Evolutionary conservation across 106 monocot species (phyloP), one percentile per base, ranked within the genome.

Genomic region (Dactylorhiza incarnata): DNA sequence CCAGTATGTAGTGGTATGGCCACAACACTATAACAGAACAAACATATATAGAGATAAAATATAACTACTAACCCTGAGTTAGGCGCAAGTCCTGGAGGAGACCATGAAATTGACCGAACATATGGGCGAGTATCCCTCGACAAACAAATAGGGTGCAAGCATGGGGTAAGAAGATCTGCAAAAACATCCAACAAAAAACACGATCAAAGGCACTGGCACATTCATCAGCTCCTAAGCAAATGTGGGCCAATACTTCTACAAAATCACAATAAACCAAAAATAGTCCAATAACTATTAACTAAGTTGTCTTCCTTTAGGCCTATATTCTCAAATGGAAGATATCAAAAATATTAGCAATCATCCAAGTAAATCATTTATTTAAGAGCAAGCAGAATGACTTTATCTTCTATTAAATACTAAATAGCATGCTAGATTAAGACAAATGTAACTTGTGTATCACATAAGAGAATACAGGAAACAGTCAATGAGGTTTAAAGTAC

Each of bases 51-150:
- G 13, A 10, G 9, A 5, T 25, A 47, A 17, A 74, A 76, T 48
- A 24, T 6, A 56, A 76, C 20, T 17, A 55, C 51, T 19, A 83
- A 97, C 96, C 97, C 94, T 45, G 84, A 85, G 78, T 89, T 91
- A 56, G 86, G 76, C 13, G 94, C 85, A 86, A 91, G 82, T 17
- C 94, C 94, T 29, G 73, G 72, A 80, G 82, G 86, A 61, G 97
- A 97, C 97, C 97, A 97, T 62, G 97, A 87, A 72, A 97, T 91
- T 0, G 97, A 97, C n/a, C 89, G 87, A 76, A 74, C 93, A 89
- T 84, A 89, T 74, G 93, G 91, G 71, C 81, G 79, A 44, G 61
- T 75, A 68, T 91, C 84, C 74, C 84, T 89, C 74, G 91, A 78
- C 43, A 97, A 80, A 50, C 74, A 83, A 14, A 79, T 81, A 52